Evolutionary conservation across 768 basidiomycete genomes (phyloP), one percentile per base, ranked within the genome.

Genomic region (Phlegmacium glaucopus): DNA sequence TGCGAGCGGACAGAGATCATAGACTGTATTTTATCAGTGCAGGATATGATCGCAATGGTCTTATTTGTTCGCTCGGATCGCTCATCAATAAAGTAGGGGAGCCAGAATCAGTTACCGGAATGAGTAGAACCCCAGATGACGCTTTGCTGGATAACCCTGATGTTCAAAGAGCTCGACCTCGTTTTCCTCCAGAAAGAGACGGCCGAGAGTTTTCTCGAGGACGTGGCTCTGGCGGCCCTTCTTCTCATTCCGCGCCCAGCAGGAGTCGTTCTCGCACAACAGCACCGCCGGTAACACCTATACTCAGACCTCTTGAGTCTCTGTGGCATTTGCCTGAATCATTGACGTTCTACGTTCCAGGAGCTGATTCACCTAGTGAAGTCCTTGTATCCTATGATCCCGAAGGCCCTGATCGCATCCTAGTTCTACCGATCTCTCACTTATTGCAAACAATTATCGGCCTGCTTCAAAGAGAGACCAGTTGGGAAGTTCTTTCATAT

Each of bases 401-500:
- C 0, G 58, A 61, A 1, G 73, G 70, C 25, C 67, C 75, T 0
- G 71, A 70, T 26, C 64, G 64, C 9, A 52, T 63, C 26, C 61
- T 73, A 10, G 72, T 86, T 49, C 69, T 99, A 2, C 87, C 85
- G 1, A 72, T 92, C 5, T 93, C 93, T 4, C 62, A 72, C 39
- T 94, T 95, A 60, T 74, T 98, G 5, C 57, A 59, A 9, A 74
- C 74, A 11, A 56, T 98, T 39, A 68, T 82, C 43, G 70, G 69
- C 2, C 75, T 96, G 50, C 65, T 98, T 34, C 79, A 85, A 48
- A 72, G 73, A 35, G 93, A 94, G 57, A 78, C 73, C 39, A 90
- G 85, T 51, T 98, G 95, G 94, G 96, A 98, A 49, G 74, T 98
- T 34, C 74, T 96, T 9, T 92, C 93, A 2, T 98, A 96, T 59